phyloP scores from a whole-genome alignment of 83 land plant genomes.

The Larix sibirica region DNA sequence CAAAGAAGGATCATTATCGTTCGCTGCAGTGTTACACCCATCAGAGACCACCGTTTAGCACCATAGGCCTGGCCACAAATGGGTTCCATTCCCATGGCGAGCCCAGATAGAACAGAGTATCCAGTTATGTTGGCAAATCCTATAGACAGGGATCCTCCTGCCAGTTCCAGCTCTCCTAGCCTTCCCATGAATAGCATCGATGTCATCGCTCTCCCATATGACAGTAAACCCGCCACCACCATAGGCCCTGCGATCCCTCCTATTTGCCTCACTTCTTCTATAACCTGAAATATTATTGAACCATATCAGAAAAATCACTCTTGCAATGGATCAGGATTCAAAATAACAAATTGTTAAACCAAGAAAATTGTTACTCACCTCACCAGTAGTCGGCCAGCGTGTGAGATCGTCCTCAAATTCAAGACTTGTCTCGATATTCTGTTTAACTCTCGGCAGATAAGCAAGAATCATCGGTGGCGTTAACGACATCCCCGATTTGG shows the following conservation, averaged over 20 bases:
- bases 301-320: no score
- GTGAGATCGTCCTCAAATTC: background rate
- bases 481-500: background rate
- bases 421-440: background rate
- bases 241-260: conserved; percentile 32
- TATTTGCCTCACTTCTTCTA: conserved; percentile 31
- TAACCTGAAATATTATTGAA: conserved; percentile 3
- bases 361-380: background rate
- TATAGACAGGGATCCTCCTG: conserved; percentile 38
- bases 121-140: conserved; percentile 44
- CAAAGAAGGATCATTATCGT: conserved; percentile 39
- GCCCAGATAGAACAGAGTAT: conserved; percentile 36
- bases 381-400: background rate
- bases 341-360: no score
- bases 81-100: conserved; percentile 53
- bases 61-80: conserved; percentile 47
- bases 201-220: conserved; percentile 31
- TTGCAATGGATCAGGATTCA: no score
- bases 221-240: conserved; percentile 25
- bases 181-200: conserved; percentile 41
- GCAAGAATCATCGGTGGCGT: background rate
- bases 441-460: background rate
- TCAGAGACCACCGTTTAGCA: conserved; percentile 23
- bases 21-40: conserved; percentile 35
- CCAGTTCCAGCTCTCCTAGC: conserved; percentile 40